Base-by-base conservation (phyloP, 2,329 filamentous ascomycete species). In the Sclerotinia spermophila region DNA sequence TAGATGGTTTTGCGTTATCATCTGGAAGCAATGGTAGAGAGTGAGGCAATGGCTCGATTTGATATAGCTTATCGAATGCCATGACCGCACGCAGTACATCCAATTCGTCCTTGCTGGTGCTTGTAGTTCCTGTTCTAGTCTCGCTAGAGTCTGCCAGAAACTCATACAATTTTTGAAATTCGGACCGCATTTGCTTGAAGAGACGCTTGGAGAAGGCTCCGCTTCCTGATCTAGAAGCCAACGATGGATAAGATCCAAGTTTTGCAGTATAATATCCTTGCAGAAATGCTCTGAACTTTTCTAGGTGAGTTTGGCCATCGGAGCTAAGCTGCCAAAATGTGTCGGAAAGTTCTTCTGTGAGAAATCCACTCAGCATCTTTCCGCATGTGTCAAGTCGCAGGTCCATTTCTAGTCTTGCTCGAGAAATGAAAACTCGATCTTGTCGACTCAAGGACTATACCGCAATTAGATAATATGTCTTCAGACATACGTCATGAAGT, bases 141-240 rank as follows among this genome's bases (percentile, higher is more conserved):
- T 81, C 79, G 0, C 84, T 86, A 7, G 83, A 82, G 75, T 96
- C 91, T 0, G 90, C 90, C 0, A 96, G 83, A 62, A 90, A 89
- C 44, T 89, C 84, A 78, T 94, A 93, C 0, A 95, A 81, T 3
- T 85, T 87, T 66, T 88, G 84, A 74, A 96, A 94, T 74, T 95
- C 92, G 45, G 84, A 81, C 55, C 86, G 85, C 86, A 95, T 90
- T 5, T 83, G 82, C 44, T 82, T 82, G 75, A 89, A 89, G 1
- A 90, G 79, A 30, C 83, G 81, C 51, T 88, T 86, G 24, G 88
- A 84, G 73, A 90, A 91, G 1, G 85, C 79, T 10, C 80, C 76
- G 68, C 80, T 68, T 35, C 69, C 62, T 24, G 27, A 58, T 21
- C 42, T 83, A 30, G 81, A 79, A 0, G 92, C 91, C 3, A 44